Base-by-base conservation (phyloP, 345 rosid genomes). In the Carallia brachiata region DNA sequence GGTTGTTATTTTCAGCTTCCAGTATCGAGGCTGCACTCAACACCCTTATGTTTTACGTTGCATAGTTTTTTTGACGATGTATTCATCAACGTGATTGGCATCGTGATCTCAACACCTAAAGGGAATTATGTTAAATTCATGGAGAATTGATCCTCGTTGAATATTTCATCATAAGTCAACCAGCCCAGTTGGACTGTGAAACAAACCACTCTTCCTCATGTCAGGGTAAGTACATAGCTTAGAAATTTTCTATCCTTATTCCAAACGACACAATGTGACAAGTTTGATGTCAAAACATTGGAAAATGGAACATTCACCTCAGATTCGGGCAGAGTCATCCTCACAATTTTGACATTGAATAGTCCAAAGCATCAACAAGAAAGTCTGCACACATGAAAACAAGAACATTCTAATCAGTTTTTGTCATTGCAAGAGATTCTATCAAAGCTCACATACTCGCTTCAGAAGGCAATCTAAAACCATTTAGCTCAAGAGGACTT, bases 311-410 rank as follows among this genome's bases (percentile, higher is more conserved):
- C 28, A 15, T 34, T n/a, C 40, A 40, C 16, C 54, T 37, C 62
- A 69, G 44, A 23, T 68, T 37, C 27, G 27, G 39, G 37, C 28
- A 39, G 39, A 36, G 40, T 19, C 10, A 31, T 69, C 65, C 77
- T 88, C 83, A 87, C 79, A 90, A 63, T 79, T 77, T 90, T 34
- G 95, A 81, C 72, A 89, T 75, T 39, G 91, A 71, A 71, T 86
- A 86, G 77, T 89, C 95, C 90, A 92, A 69, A 58, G 96, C 91
- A 75, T 88, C 95, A 6, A 87, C 90, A 48, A 92, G 86, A 79
- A 82, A 92, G 28, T 73, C 77, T 73, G 68, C 59, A 62, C 3
- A 2, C 19, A 39, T n/a, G 31, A 47, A 56, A 52, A 54, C 31
- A 55, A 44, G 18, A 72, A 10, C 4, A 10, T 4, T 8, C 31